Percentiles rank a stretch among this genome's conserved stretches.
phyloP scores from a whole-genome alignment of 2,329 filamentous ascomycete species.

The Diaporthe sp. region DNA sequence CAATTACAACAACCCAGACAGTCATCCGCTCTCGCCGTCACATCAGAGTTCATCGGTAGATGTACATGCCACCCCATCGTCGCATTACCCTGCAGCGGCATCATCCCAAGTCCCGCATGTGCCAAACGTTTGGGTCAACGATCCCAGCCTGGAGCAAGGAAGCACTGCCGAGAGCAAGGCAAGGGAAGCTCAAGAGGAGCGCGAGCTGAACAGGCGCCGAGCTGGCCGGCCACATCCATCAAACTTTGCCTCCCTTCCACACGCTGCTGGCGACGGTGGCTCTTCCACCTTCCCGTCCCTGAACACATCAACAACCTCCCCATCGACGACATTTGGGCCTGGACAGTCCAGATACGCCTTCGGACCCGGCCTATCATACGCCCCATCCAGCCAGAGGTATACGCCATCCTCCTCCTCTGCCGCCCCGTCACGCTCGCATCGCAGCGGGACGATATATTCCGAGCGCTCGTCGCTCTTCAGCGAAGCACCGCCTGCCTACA shows the following conservation, averaged over 20 bases:
- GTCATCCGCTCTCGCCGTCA: slow-evolving; percentile 27
- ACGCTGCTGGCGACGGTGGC: background rate
- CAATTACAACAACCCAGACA: slow-evolving; percentile 9
- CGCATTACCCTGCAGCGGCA: slow-evolving; percentile 37
- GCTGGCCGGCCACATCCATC: slow-evolving; percentile 11
- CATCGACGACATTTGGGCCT: slow-evolving; percentile 15
- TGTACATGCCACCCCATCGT: slow-evolving; percentile 27
- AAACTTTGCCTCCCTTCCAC: slow-evolving; percentile 23
- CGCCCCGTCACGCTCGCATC: slow-evolving; percentile 43
- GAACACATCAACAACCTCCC: background rate
- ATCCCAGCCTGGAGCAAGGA: slow-evolving; percentile 59
- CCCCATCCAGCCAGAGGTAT: slow-evolving; percentile 28
- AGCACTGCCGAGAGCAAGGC: slow-evolving; percentile 57
- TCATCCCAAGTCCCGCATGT: slow-evolving; percentile 58
- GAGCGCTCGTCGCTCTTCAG: slow-evolving; percentile 46
- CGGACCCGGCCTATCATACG: slow-evolving; percentile 29
- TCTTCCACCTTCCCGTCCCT: background rate
- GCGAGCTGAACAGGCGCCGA: slow-evolving; percentile 42
- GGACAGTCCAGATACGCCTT: slow-evolving; percentile 32
- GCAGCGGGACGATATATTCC: slow-evolving; percentile 51
- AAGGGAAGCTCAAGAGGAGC: slow-evolving; percentile 60
- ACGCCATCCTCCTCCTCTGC: slow-evolving; percentile 43
- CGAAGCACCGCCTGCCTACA: slow-evolving; percentile 67
- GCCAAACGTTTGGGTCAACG: slow-evolving; percentile 63
- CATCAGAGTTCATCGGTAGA: background rate